Base-by-base conservation (phyloP, 2,329 filamentous ascomycete genomes). In the Cytospora chrysosperma region DNA sequence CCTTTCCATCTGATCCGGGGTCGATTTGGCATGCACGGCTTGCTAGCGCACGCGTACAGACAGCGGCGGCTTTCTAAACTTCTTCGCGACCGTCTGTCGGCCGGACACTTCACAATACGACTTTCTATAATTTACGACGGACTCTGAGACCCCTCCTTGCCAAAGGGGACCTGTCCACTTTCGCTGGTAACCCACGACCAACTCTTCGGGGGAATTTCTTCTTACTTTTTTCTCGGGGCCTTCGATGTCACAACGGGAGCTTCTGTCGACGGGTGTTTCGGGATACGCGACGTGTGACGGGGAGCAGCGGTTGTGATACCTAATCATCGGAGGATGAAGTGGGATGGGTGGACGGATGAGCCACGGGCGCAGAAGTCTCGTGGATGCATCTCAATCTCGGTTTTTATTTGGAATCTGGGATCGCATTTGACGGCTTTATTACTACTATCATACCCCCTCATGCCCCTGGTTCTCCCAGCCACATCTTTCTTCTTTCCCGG, bases 121-220 rank as follows among this genome's bases (percentile, higher is more conserved):
- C 63, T 62, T 63, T 61, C 63, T 65, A 63, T 67, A 67, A 67
- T 67, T 65, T 47, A 67, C 58, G 65, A 67, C 65, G 62, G 65
- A 67, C 50, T 26, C 32, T 59, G 60, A 56, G 53, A 63, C 52
- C 63, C 56, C 56, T 63, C 40, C 53, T 63, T 55, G 47, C 49
- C 56, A 56, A 49, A 52, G 59, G 63, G 60, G 59, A 49, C 56
- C 54, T 49, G 56, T 65, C 62, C 65, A 66, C 51, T 60, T 59
- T 62, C 62, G 59, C 59, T 62, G 65, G 65, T 54, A 53, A 49
- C 65, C 62, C 60, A 61, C 65, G 65, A 66, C 65, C 65, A 62
- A 66, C 65, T 43, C 63, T 66, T 66, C 65, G 65, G 65, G 65
- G 65, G 54, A 60, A 51, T 65, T 55, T 58, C 56, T 66, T 66